A percentile compares a stretch with the other conserved stretches of the same genome.
Conservation (phyloP, 805 yeast species). For the Candida vaughaniae region DNA sequence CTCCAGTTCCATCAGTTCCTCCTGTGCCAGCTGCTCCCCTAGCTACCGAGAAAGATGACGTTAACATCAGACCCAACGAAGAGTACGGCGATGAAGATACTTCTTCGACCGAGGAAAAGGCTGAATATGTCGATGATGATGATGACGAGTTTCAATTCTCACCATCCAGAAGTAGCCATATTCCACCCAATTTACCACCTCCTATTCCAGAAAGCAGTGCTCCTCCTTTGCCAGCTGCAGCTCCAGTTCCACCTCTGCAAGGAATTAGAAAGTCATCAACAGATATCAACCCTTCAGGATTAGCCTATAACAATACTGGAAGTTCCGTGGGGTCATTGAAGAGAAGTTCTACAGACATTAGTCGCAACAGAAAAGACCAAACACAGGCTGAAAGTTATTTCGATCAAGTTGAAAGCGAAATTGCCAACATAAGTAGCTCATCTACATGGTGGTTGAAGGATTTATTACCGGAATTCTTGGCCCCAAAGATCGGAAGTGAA, state of each 20-base stretch:
- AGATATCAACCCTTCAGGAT: constrained; percentile 3
- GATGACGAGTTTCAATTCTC: constrained; percentile 16
- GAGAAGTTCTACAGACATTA: constrained; percentile 16
- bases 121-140: background rate
- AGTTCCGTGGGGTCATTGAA: constrained; percentile 8
- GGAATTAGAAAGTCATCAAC: constrained; percentile 6
- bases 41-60: background rate
- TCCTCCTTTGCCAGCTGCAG: constrained; percentile 1
- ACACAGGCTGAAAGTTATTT: constrained; percentile 29
- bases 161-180: constrained; percentile 12
- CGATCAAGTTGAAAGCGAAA: constrained; percentile 27
- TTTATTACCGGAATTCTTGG: constrained; percentile 55
- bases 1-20: constrained; percentile 3
- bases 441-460: constrained; percentile 65
- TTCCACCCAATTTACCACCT: constrained; percentile 10
- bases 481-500: constrained; percentile 43
- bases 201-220: constrained; percentile 4
- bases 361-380: constrained; percentile 15
- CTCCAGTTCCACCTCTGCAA: constrained; percentile 3
- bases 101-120: background rate
- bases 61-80: constrained; percentile 3
- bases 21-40: constrained; percentile 8
- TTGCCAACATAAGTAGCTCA: constrained; percentile 23
- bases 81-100: constrained; percentile 4
- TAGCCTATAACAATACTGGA: constrained; percentile 7